phyloP scores from a whole-genome alignment of 306 rosid species.

The Vigna reflexopilosa region DNA sequence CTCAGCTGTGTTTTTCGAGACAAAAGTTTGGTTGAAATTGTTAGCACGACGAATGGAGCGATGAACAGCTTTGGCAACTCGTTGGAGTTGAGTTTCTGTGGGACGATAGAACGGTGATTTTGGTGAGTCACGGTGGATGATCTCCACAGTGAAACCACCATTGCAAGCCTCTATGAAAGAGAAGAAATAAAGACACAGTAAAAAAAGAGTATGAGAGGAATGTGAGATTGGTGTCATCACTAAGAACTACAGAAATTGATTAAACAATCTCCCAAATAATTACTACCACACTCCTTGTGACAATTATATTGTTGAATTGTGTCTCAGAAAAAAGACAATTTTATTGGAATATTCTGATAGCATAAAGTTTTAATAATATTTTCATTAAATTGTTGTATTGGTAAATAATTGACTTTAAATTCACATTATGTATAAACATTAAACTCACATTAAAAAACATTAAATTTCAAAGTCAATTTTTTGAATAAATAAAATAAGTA shows the following conservation, averaged over 20 bases:
- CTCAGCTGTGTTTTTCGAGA: not conserved
- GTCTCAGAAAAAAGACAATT: no score
- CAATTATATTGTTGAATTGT: no score
- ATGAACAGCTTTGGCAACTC: conserved; percentile 42
- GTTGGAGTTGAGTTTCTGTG: conserved; percentile 36
- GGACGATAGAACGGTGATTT: conserved; percentile 54
- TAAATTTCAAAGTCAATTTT: no score
- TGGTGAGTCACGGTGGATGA: conserved; percentile 58
- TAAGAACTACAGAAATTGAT: no score
- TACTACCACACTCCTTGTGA: no score
- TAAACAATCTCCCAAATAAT: not conserved
- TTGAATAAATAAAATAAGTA: no score
- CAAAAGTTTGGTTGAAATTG: not conserved
- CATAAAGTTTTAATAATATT: no score
- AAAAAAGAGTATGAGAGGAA: not conserved
- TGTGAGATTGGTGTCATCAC: not conserved
- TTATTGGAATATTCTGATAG: no score
- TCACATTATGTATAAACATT: no score
- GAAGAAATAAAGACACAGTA: not conserved
- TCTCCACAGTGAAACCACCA: conserved; percentile 37
- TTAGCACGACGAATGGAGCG: conserved; percentile 50
- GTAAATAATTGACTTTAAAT: no score
- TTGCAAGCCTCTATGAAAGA: not conserved
- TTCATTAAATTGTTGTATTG: no score
- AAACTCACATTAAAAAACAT: no score